A percentile compares a stretch with the other conserved stretches of the same genome.
These are phyloP conservation scores for Taphrina deformans DNA, from an alignment of 1,139 yeast species.

Conservation along the genomic window DNA sequence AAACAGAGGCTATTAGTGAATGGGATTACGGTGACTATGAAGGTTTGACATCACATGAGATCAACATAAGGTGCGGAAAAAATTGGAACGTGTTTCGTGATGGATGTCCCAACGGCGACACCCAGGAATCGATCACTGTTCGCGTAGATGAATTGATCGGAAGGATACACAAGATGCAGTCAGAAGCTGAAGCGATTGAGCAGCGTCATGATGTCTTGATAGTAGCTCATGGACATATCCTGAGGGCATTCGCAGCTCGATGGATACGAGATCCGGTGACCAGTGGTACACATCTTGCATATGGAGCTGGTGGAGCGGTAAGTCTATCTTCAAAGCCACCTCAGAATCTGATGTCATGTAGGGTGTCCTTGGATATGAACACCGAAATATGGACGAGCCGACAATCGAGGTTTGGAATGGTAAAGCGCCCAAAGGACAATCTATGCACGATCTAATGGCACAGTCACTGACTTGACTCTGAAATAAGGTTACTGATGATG, in stretches of 20 bases:
- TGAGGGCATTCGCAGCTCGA: conserved; percentile 83
- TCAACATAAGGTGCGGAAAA: conserved; percentile 61
- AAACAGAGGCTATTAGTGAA: conserved; percentile 70
- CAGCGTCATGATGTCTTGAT: conserved; percentile 71
- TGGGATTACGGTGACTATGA: conserved; percentile 98
- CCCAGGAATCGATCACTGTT: conserved; percentile 59
- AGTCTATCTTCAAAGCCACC: conserved; percentile 41
- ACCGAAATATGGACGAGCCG: conserved; percentile 68
- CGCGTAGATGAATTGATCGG: conserved; percentile 71
- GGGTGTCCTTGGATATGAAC: conserved; percentile 85
- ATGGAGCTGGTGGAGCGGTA: conserved; percentile 91
- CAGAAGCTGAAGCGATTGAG: conserved; percentile 56
- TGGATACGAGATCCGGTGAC: conserved; percentile 68
- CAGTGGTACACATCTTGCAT: conserved; percentile 71
- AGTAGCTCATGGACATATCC: conserved; percentile 90
- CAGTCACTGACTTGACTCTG: conserved; percentile 13
- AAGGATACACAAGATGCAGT: conserved; percentile 58
- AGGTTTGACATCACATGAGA: conserved; percentile 72
- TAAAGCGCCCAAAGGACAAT: background rate
- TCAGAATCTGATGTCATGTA: background rate
- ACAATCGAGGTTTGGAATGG: conserved; percentile 32
- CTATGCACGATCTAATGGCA: background rate
- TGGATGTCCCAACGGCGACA: conserved; percentile 92
- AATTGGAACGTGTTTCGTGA: conserved; percentile 88
- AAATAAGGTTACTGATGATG: no score